A percentile compares a stretch with the other conserved stretches of the same genome.
These are phyloP conservation scores for Aspergillus ochraceoroseus DNA, from an alignment of 2,329 filamentous ascomycete species.

Conservation along the genomic window DNA sequence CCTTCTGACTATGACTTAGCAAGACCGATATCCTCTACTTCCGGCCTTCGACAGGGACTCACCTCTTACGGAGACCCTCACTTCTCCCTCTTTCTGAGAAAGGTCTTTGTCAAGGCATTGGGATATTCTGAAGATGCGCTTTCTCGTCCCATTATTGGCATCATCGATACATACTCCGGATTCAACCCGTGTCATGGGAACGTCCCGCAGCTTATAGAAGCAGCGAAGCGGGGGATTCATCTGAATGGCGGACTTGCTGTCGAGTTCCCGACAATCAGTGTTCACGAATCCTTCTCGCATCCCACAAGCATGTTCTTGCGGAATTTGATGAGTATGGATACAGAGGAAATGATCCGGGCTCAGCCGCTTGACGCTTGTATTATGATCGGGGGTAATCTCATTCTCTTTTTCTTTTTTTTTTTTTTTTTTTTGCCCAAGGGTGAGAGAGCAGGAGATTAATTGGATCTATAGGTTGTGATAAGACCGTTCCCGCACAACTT, in stretches of 20 bases:
- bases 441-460: no score
- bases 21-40: constrained; percentile 47
- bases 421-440: background rate
- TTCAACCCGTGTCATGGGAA: constrained; percentile 74
- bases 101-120: constrained; percentile 71
- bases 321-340: constrained; percentile 75
- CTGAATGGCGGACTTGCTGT: constrained; percentile 63
- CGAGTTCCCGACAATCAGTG: constrained; percentile 68
- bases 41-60: constrained; percentile 60
- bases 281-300: constrained; percentile 64
- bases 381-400: constrained; percentile 57
- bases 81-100: constrained; percentile 69
- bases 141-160: constrained; percentile 65
- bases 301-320: constrained; percentile 71
- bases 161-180: constrained; percentile 67
- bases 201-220: constrained; percentile 65
- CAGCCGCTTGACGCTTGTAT: constrained; percentile 66
- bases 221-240: constrained; percentile 63
- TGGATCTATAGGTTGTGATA: constrained; percentile 68
- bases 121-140: constrained; percentile 69
- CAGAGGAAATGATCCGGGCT: constrained; percentile 69
- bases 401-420: background rate
- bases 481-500: constrained; percentile 67
- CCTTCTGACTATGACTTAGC: constrained; percentile 51
- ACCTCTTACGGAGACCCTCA: constrained; percentile 68